phyloP scores from a whole-genome alignment of 2,329 filamentous ascomycete genomes.

The Trichoderma gracile region DNA sequence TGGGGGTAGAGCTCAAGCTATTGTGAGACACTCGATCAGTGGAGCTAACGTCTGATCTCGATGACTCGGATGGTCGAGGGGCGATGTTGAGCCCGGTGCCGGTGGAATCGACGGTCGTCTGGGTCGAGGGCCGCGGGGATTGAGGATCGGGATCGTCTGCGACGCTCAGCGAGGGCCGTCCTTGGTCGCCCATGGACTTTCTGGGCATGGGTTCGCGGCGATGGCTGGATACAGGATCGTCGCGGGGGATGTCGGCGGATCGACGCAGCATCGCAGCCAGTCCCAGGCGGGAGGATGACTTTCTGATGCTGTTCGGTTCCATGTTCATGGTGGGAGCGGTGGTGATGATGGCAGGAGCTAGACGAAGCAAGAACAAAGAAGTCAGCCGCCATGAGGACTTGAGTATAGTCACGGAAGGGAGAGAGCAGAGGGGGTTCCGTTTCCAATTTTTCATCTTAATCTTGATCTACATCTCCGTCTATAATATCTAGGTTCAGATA shows the following conservation, averaged over 20 bases:
- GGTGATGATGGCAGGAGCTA: slow-evolving; percentile 78
- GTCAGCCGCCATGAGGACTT: slow-evolving; percentile 33
- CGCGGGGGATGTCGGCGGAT: slow-evolving; percentile 50
- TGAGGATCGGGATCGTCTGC: slow-evolving; percentile 65
- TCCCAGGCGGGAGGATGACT: slow-evolving; percentile 57
- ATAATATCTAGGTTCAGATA: no score
- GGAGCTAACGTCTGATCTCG: slow-evolving; percentile 82
- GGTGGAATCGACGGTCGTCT: slow-evolving; percentile 34
- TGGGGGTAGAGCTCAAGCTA: slow-evolving; percentile 60
- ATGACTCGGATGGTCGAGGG: slow-evolving; percentile 67
- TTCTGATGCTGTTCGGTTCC: slow-evolving; percentile 54
- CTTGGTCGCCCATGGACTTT: slow-evolving; percentile 45
- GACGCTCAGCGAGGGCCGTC: slow-evolving; percentile 37
- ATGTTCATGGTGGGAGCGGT: slow-evolving; percentile 84
- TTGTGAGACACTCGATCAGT: slow-evolving; percentile 62
- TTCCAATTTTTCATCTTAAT: neutral
- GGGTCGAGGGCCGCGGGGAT: slow-evolving; percentile 37
- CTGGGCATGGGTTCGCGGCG: slow-evolving; percentile 25
- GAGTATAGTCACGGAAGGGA: slow-evolving; percentile 12
- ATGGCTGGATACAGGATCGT: slow-evolving; percentile 30
- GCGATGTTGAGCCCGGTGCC: slow-evolving; percentile 51
- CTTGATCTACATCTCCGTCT: no score
- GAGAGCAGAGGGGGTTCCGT: neutral
- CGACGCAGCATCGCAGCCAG: slow-evolving; percentile 55
- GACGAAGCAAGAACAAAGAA: slow-evolving; percentile 27